A percentile compares a stretch with the other conserved stretches of the same genome.
Evolutionary conservation across 2,329 filamentous ascomycete species (phyloP).

Genomic region (Microcera coccophila): DNA sequence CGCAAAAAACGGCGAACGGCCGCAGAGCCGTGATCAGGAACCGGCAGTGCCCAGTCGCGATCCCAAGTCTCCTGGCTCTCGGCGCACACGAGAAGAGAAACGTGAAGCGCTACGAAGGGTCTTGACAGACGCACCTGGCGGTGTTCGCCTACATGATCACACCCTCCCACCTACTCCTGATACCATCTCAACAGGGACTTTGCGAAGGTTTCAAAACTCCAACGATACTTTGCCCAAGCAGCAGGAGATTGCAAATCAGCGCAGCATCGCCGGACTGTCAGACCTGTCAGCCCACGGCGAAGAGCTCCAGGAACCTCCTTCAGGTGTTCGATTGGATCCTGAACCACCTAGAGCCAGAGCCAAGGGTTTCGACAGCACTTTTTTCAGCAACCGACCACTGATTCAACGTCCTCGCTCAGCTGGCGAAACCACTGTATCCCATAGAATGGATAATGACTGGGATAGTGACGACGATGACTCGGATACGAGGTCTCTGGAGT

Average conservation of each 20-base stretch:
- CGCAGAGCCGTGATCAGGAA: slow-evolving; percentile 28
- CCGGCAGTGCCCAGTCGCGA: slow-evolving; percentile 12
- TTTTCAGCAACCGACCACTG: slow-evolving; percentile 15
- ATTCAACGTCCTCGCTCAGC: slow-evolving; percentile 45
- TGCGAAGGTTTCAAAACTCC: slow-evolving; percentile 49
- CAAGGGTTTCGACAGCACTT: slow-evolving; percentile 18
- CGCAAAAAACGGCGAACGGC: slow-evolving; percentile 26
- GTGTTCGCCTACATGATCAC: slow-evolving; percentile 40
- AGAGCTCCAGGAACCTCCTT: slow-evolving; percentile 11
- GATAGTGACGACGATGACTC: slow-evolving; percentile 43
- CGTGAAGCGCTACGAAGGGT: slow-evolving; percentile 47
- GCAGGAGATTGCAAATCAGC: slow-evolving; percentile 26
- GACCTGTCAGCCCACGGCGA: slow-evolving; percentile 25
- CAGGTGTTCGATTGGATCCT: slow-evolving; percentile 16
- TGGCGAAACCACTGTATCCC: slow-evolving; percentile 43
- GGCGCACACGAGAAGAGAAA: slow-evolving; percentile 43
- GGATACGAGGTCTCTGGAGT: slow-evolving; percentile 41
- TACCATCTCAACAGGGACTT: slow-evolving; percentile 54
- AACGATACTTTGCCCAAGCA: slow-evolving; percentile 44
- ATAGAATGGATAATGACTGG: slow-evolving; percentile 40
- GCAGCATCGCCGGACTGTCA: slow-evolving; percentile 30
- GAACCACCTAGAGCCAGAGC: slow-evolving; percentile 19
- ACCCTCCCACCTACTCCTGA: slow-evolving; percentile 56
- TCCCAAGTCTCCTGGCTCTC: slow-evolving; percentile 17
- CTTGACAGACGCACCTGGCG: slow-evolving; percentile 42